A percentile compares a stretch with the other conserved stretches of the same genome.
Conservation (phyloP, 2,329 filamentous ascomycete species). For the Alternaria hordeiaustralica region DNA sequence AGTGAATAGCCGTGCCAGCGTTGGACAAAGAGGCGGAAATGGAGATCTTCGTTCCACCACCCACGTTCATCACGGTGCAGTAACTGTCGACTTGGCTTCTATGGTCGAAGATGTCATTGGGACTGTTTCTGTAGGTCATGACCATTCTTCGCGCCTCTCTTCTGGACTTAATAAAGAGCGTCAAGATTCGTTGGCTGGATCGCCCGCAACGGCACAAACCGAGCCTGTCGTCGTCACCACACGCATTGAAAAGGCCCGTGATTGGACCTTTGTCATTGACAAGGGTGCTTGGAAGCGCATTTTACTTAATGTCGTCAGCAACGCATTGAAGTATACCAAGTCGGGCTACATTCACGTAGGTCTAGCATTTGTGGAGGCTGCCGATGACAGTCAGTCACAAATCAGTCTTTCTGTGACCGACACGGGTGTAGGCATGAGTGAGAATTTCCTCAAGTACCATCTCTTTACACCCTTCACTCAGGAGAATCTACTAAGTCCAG, state of each 20-base stretch:
- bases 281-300: constrained; percentile 25
- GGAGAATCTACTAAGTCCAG: constrained; percentile 24
- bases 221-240: constrained; percentile 9
- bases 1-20: constrained; percentile 17
- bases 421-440: constrained; percentile 32
- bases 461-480: constrained; percentile 32
- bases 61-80: neutral
- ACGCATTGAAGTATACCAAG: constrained; percentile 31
- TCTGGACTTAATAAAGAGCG: constrained; percentile 2
- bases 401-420: constrained; percentile 41
- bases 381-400: constrained; percentile 3
- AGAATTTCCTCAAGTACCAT: constrained; percentile 24
- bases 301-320: constrained; percentile 31
- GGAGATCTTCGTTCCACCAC: neutral
- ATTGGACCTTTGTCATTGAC: constrained; percentile 10
- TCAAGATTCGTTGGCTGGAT: neutral
- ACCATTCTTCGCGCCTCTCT: constrained; percentile 1
- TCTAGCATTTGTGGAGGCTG: constrained; percentile 6
- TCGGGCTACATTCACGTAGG: constrained; percentile 21
- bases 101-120: constrained; percentile 14
- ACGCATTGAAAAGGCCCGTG: constrained; percentile 2
- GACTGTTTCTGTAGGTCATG: constrained; percentile 11
- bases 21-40: neutral
- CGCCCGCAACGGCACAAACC: neutral
- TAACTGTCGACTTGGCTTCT: constrained; percentile 1